Conservation (phyloP, 176 grass and related monocot species). For the Oryza brachyantha region DNA sequence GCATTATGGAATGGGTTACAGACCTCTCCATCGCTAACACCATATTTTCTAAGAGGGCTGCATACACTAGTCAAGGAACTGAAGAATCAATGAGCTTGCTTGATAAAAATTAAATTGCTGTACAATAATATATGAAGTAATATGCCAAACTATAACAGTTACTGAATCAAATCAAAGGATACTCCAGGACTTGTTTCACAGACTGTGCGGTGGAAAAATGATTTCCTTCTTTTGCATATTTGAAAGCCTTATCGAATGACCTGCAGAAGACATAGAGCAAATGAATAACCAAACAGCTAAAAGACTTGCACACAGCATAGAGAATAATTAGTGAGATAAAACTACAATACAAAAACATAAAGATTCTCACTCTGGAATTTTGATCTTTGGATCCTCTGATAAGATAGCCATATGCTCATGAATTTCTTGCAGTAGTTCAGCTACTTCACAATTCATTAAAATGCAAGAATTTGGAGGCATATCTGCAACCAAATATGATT, state of each 20-base stretch:
- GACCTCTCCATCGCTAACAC: conserved; percentile 83
- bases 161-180: conserved; percentile 53
- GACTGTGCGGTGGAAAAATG: conserved; percentile 53
- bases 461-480: conserved; percentile 59
- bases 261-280: conserved; percentile 37
- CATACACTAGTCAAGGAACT: conserved; percentile 58
- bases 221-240: conserved; percentile 67
- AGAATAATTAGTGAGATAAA: not conserved
- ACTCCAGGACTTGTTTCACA: conserved; percentile 72
- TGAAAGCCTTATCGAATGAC: conserved; percentile 83
- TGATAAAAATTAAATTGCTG: conserved; percentile 4
- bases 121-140: conserved; percentile 14
- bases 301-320: not conserved
- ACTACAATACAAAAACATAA: conserved; percentile 7
- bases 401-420: conserved; percentile 90
- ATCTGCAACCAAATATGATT: conserved; percentile 56
- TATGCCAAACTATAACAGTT: not conserved
- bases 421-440: conserved; percentile 83
- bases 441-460: conserved; percentile 87
- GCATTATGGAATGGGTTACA: conserved; percentile 19
- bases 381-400: conserved; percentile 84
- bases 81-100: conserved; percentile 10
- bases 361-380: conserved; percentile 79
- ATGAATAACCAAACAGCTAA: conserved; percentile 2
- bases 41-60: conserved; percentile 69